Evolutionary conservation across 441 rosid genomes (phyloP).

Genomic region (Populus hybrid): DNA sequence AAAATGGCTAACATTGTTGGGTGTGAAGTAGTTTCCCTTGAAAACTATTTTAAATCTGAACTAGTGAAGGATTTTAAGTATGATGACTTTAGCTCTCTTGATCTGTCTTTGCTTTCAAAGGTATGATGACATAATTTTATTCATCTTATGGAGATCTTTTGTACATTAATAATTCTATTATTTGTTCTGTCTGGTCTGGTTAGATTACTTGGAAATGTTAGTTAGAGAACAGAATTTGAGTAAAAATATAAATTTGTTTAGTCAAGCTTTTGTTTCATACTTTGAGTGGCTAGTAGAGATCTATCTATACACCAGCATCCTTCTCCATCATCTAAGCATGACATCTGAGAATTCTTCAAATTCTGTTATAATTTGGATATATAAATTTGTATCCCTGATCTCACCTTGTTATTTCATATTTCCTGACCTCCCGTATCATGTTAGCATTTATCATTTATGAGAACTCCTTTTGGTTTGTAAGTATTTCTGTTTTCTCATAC

Average conservation of each 20-base stretch:
- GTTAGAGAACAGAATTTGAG: background rate
- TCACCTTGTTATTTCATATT: background rate
- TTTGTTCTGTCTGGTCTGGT: background rate
- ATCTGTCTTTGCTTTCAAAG: slow-evolving; percentile 86
- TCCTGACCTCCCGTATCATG: background rate
- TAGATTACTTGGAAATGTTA: background rate
- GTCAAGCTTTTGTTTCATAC: background rate
- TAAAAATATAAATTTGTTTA: background rate
- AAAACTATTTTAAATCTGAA: slow-evolving; percentile 85
- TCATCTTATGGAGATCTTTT: background rate
- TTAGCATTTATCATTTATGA: background rate
- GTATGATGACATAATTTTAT: slow-evolving; percentile 32
- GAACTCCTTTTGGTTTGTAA: background rate
- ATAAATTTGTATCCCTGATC: background rate
- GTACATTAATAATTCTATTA: background rate
- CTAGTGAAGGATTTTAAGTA: slow-evolving; percentile 89
- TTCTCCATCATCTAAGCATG: slow-evolving; percentile 1
- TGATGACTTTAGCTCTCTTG: slow-evolving; percentile 90
- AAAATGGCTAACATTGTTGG: slow-evolving; percentile 99
- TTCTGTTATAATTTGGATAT: background rate
- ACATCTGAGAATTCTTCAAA: background rate
- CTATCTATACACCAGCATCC: background rate
- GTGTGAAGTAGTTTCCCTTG: slow-evolving; percentile 99
- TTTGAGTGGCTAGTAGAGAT: background rate
- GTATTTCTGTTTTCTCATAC: background rate